Base-by-base conservation (phyloP, 176 grass and related monocot genomes). In the Oryza punctata region DNA sequence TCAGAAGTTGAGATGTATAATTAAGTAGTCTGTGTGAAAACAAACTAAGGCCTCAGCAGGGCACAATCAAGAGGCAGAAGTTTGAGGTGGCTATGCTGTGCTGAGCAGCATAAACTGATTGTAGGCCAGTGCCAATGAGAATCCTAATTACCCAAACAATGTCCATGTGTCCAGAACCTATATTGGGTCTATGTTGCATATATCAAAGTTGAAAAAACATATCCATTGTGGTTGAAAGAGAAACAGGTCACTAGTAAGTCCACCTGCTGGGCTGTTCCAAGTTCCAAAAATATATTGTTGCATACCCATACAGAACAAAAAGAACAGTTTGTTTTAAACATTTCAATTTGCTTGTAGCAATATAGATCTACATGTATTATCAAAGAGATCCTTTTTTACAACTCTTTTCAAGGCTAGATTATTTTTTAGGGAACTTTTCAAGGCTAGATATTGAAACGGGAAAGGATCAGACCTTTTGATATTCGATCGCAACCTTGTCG, bases 401-500 rank as follows among this genome's bases (percentile, higher is more conserved):
- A 72, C 25, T 63, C 28, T 63, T 28, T 41, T 72, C 9, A 50
- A 9, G n/a, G 10, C 24, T 30, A 10, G 21, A 60, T n/a, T n/a
- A n/a, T n/a, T n/a, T n/a, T n/a, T n/a, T n/a, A n/a, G n/a, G n/a
- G n/a, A n/a, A n/a, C 28, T 63, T 28, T 41, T 72, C 9, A 50
- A 9, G n/a, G 10, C 24, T 30, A 10, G 21, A 60, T n/a, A 23
- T 60, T 23, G 54, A 23, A 33, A 14, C 10, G 15, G 57, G 32
- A 38, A 43, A 79, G 43, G 40, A 66, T 65, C 40, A 83, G 47
- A 92, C 94, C 76, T 91, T 94, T 88, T 91, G 59, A 97, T 97
- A 29, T 76, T 66, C 6, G 84, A 54, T 77, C 68, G 82, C 73
- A 98, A 82, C 78, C 86, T 91, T 40, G 75, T 78, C 1, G 93